Percentiles rank a stretch among this genome's conserved stretches.
Evolutionary conservation across 2,329 filamentous ascomycete genomes (phyloP).

Genomic region (Coleophoma eucalyptorum): DNA sequence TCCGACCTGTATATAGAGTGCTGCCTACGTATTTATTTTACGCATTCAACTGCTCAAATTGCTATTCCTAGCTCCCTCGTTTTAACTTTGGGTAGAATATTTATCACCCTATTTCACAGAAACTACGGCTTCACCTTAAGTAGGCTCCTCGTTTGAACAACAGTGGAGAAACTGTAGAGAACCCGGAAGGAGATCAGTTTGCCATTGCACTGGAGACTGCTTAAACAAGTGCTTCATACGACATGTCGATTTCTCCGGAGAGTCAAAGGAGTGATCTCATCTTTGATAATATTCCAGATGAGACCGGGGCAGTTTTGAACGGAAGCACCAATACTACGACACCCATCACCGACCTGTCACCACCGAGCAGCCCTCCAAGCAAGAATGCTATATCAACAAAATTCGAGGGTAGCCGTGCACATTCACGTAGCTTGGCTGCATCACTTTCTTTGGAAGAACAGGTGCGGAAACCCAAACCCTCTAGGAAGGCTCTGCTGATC

Average conservation of each 20-base stretch:
- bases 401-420: conserved; percentile 12
- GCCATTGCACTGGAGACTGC: no score
- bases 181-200: no score
- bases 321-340: conserved; percentile 19
- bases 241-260: conserved; percentile 17
- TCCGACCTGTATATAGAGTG: conserved; percentile 15
- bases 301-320: conserved; percentile 18
- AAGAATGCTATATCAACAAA: conserved; percentile 13
- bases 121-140: no score
- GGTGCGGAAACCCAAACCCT: conserved; percentile 10
- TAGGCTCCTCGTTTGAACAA: no score
- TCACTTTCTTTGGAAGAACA: conserved; percentile 27
- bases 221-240: not conserved
- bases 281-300: conserved; percentile 20
- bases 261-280: conserved; percentile 19
- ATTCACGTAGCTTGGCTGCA: conserved; percentile 19
- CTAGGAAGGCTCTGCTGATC: not conserved
- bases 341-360: conserved; percentile 19
- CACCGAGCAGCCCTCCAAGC: conserved; percentile 17
- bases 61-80: no score
- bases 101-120: no score
- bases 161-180: no score
- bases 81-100: no score
- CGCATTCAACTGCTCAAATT: no score
- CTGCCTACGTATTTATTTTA: conserved; percentile 1